Evolutionary conservation across 2,329 filamentous ascomycete genomes (phyloP), one percentile per base, ranked within the genome.

Genomic region (Magnaporthales sp.): DNA sequence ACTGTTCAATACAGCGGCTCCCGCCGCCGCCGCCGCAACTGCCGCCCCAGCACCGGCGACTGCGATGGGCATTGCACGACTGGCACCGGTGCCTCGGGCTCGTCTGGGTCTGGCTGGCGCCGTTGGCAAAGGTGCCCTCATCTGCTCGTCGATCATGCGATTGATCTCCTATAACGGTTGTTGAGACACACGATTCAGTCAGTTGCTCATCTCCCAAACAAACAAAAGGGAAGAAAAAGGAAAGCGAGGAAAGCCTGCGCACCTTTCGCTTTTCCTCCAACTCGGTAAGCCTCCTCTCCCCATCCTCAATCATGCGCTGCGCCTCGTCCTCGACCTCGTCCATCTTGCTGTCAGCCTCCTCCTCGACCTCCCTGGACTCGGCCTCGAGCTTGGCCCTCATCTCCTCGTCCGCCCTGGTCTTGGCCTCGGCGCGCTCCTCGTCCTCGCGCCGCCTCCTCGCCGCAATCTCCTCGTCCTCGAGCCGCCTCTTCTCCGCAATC

Each of bases 381-480:
- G 68, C 69, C 30, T 75, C 71, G 1, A 78, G 69, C 66, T 72
- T 75, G 15, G 66, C 66, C 38, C 73, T 70, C 15, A 74, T 72
- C 26, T 73, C 72, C 10, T 68, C 69, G 65, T 80, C 78, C 32
- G 80, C 75, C 0, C 69, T 68, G 4, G 67, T 68, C 1, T 71
- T 70, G 32, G 68, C 70, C 19, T 69, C 70, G 6, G 71, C 70
- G 3, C 77, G 68, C 38, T 76, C 73, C 27, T 78, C 74, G 31
- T 81, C 79, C 63, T 81, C 79, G 10, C 69, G 68, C 10, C 70
- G 72, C 4, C 79, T 72, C 22, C 72, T 71, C 10, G 75, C 73
- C 10, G 75, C 76, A 8, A 75, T 72, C 68, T 81, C 78, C 56
- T 80, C 79, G 63, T 81, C 79, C 67, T 81, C 79, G 24, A 67